These are phyloP conservation scores for Panicum virgatum DNA, from an alignment of 202 grass and related monocot species.

Conservation along the genomic window DNA sequence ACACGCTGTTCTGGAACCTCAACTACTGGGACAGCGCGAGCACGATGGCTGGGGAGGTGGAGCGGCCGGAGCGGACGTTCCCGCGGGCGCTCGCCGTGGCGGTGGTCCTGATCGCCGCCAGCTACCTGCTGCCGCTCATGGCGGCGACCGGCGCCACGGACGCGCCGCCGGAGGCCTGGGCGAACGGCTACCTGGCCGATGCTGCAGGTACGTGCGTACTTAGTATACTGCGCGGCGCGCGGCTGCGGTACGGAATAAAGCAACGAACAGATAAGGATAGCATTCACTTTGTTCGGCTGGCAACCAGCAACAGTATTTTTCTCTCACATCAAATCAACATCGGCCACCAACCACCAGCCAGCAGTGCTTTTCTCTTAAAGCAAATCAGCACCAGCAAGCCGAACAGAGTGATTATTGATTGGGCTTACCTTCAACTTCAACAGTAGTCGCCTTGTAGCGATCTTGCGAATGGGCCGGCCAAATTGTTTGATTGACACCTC, in stretches of 20 bases:
- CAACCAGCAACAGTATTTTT: too few species aligned
- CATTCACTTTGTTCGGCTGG: too few species aligned
- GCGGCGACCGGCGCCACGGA: conserved; percentile 47
- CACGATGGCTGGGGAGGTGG: conserved; percentile 71
- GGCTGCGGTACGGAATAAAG: not conserved
- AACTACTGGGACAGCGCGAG: conserved; percentile 76
- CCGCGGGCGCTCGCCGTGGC: conserved; percentile 41
- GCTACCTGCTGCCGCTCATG: conserved; percentile 70
- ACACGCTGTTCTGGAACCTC: conserved; percentile 68
- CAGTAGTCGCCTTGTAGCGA: too few species aligned
- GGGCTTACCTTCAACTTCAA: too few species aligned
- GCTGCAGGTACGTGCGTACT: conserved; percentile 52
- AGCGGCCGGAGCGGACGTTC: conserved; percentile 56
- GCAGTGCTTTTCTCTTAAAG: too few species aligned
- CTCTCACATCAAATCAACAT: too few species aligned
- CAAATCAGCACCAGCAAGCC: too few species aligned
- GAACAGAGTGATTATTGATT: too few species aligned
- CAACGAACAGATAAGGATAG: not conserved
- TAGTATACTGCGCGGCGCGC: not conserved
- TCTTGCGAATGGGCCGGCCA: not conserved
- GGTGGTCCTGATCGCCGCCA: conserved; percentile 48
- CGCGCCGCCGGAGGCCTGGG: conserved; percentile 45
- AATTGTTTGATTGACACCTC: not conserved
- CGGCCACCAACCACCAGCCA: too few species aligned
- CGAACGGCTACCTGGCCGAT: conserved; percentile 62